Evolutionary conservation across 345 rosid species (phyloP).

Genomic region (Camelina hispida): DNA sequence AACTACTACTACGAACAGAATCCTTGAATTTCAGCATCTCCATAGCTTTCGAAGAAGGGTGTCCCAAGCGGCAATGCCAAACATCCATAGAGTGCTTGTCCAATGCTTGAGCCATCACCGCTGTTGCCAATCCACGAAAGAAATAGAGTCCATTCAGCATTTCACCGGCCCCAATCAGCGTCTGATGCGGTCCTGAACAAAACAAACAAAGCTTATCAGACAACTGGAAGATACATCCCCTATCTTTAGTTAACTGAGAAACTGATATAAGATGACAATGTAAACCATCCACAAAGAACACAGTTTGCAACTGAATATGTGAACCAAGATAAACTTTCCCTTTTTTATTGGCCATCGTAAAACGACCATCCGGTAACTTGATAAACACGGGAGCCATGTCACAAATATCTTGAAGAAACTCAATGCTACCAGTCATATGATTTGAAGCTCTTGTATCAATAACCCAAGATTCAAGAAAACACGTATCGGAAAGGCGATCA

Average conservation of each 20-base stretch:
- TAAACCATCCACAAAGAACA: background rate
- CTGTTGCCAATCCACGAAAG: rapidly evolving
- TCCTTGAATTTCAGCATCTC: background rate
- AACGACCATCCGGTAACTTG: background rate
- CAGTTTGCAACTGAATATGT: background rate
- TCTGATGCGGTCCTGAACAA: conserved; percentile 1
- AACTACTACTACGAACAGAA: background rate
- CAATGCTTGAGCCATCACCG: rapidly evolving
- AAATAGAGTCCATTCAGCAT: background rate
- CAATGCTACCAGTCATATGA: background rate
- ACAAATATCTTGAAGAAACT: background rate
- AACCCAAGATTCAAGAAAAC: background rate
- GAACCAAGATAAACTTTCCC: background rate
- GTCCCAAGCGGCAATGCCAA: background rate
- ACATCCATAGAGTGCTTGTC: background rate
- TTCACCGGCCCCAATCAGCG: background rate
- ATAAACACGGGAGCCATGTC: background rate
- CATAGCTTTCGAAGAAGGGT: background rate
- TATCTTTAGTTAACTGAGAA: background rate
- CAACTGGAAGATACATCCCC: background rate
- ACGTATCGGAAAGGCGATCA: background rate
- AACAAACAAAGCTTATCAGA: background rate
- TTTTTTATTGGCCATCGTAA: rapidly evolving
- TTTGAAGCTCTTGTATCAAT: background rate
- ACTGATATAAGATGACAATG: background rate